Conservation (phyloP, 306 rosid species). For the Cajanus cajan region DNA sequence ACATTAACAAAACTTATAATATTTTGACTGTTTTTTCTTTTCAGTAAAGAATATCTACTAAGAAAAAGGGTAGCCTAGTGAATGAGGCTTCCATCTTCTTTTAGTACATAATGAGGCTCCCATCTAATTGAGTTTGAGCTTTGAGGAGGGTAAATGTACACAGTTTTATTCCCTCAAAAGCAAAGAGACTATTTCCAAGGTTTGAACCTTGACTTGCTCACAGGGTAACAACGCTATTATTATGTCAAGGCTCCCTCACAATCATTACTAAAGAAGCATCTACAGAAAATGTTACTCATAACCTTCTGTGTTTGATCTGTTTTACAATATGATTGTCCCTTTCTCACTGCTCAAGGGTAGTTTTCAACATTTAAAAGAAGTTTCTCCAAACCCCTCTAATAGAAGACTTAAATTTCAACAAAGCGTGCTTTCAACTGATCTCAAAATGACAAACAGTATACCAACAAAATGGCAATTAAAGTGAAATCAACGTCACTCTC, state of each 20-base stretch:
- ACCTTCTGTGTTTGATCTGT: slow-evolving; percentile 8
- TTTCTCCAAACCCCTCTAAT: background rate
- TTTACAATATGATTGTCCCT: background rate
- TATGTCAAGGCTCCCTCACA: background rate
- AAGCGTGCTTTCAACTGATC: slow-evolving; percentile 3
- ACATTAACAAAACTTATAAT: too few species aligned
- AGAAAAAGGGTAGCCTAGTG: background rate
- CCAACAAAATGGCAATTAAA: slow-evolving; percentile 21
- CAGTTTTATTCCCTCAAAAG: background rate
- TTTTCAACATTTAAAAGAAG: background rate
- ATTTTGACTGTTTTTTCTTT: too few species aligned
- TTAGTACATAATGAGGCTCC: background rate
- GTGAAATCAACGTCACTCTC: slow-evolving; percentile 9
- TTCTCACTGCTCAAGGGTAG: background rate
- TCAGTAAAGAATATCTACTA: background rate
- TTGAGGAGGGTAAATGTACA: background rate
- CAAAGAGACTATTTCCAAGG: background rate
- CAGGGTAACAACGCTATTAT: background rate
- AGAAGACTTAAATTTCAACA: background rate
- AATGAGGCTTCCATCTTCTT: too few species aligned
- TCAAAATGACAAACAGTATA: slow-evolving; percentile 5
- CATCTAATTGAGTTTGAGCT: background rate
- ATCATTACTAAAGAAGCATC: background rate
- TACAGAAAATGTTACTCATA: background rate
- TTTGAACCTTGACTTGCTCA: background rate